These are phyloP conservation scores for Starmerella apicola DNA, from an alignment of 805 yeast genomes.

Conservation along the genomic window DNA sequence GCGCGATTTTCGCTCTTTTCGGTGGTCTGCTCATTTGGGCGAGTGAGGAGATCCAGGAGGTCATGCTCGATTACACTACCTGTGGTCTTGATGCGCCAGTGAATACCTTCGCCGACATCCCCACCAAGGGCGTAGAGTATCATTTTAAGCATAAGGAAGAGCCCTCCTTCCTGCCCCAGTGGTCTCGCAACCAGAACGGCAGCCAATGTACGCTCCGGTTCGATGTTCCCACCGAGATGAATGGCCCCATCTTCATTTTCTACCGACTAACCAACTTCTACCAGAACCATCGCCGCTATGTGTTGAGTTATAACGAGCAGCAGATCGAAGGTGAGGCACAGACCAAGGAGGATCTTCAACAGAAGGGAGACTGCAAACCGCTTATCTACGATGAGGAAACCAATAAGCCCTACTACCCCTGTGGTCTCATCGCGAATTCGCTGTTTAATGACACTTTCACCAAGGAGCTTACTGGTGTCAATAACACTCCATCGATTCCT, in stretches of 20 bases:
- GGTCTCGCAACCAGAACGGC: conserved; percentile 42
- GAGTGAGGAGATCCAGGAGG: conserved; percentile 64
- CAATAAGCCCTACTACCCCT: conserved; percentile 64
- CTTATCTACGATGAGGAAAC: conserved; percentile 32
- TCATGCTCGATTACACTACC: conserved; percentile 61
- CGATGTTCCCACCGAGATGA: conserved; percentile 55
- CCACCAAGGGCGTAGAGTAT: conserved; percentile 42
- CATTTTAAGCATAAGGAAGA: conserved; percentile 44
- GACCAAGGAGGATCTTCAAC: conserved; percentile 35
- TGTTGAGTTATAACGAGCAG: conserved; percentile 63
- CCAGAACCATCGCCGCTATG: conserved; percentile 92
- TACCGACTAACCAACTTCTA: conserved; percentile 81
- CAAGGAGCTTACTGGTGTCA: conserved; percentile 31
- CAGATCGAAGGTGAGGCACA: conserved; percentile 74
- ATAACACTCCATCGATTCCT: conserved; percentile 28
- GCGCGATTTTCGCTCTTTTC: conserved; percentile 75
- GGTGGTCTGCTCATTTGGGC: conserved; percentile 76
- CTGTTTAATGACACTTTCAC: conserved; percentile 77
- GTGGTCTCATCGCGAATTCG: conserved; percentile 91
- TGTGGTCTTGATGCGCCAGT: conserved; percentile 46
- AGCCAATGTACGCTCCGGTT: conserved; percentile 58
- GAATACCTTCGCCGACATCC: conserved; percentile 38
- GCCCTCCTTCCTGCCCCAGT: conserved; percentile 39
- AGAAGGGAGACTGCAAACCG: conserved; percentile 50
- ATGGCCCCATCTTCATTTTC: conserved; percentile 61